Evolutionary conservation across 106 monocot genomes (phyloP).

Genomic region (Platanthera zijinensis): DNA sequence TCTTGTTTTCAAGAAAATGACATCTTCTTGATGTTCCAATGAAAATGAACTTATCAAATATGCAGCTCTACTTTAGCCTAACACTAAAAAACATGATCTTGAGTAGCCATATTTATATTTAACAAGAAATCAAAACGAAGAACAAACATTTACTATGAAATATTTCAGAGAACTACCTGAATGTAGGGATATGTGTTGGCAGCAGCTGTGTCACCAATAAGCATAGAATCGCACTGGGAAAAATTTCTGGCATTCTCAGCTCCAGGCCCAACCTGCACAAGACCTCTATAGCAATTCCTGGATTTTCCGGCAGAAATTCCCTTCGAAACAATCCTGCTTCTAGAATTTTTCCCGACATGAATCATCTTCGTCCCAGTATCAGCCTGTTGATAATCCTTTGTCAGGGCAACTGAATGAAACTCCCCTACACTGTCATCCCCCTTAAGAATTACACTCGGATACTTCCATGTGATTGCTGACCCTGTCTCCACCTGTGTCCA

Average conservation of each 20-base stretch:
- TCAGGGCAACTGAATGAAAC: constrained; percentile 92
- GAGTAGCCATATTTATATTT: neutral
- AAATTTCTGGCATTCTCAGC: constrained; percentile 83
- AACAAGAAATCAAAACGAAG: neutral
- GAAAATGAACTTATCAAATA: neutral
- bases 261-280: constrained; percentile 61
- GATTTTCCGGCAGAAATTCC: constrained; percentile 95
- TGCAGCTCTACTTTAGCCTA: neutral
- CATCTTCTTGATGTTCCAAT: neutral
- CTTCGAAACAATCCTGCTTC: constrained; percentile 85
- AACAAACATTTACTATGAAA: neutral
- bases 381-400: constrained; percentile 89
- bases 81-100: neutral
- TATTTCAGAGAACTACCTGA: constrained; percentile 35
- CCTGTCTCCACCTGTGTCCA: constrained; percentile 99
- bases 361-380: constrained; percentile 99
- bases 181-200: constrained; percentile 97
- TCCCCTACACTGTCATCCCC: constrained; percentile 81
- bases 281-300: constrained; percentile 85
- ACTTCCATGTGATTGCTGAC: constrained; percentile 97
- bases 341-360: constrained; percentile 75
- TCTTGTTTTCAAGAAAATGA: neutral
- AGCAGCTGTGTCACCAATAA: constrained; percentile 86
- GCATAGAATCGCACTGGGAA: constrained; percentile 97
- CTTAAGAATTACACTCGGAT: constrained; percentile 79